Percentiles rank a stretch among this genome's conserved stretches.
Evolutionary conservation across 2,329 filamentous ascomycete genomes (phyloP).

Genomic region (Microsporum ferrugineum): DNA sequence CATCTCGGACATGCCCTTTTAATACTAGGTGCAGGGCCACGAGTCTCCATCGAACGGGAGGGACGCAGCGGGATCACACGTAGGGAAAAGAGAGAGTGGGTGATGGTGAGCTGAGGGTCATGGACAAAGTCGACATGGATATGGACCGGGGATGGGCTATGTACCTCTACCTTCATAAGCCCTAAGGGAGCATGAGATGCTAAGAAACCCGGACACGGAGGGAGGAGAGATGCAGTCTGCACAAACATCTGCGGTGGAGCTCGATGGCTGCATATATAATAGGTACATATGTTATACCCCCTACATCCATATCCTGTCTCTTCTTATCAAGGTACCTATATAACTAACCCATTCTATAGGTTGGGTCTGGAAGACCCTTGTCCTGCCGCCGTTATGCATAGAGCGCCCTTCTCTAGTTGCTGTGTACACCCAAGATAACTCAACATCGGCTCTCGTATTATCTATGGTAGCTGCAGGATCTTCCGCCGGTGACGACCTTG

Average conservation of each 20-base stretch:
- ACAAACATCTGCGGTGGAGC: slow-evolving; percentile 43
- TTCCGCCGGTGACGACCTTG: slow-evolving; percentile 44
- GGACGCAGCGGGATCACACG: no score
- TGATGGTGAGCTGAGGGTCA: no score
- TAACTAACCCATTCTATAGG: slow-evolving; percentile 21
- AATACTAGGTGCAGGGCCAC: slow-evolving; percentile 42
- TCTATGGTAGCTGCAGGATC: slow-evolving; percentile 36
- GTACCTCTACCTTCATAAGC: slow-evolving; percentile 44
- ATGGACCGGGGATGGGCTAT: no score
- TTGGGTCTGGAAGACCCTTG: slow-evolving; percentile 48
- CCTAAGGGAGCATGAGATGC: slow-evolving; percentile 42
- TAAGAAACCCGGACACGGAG: slow-evolving; percentile 48
- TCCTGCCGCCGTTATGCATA: slow-evolving; percentile 48
- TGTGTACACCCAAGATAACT: slow-evolving; percentile 10
- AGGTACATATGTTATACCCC: slow-evolving; percentile 16
- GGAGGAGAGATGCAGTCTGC: slow-evolving; percentile 38
- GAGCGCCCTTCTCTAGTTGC: slow-evolving; percentile 43
- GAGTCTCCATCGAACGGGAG: slow-evolving; percentile 22
- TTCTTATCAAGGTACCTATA: background rate
- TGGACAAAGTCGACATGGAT: no score
- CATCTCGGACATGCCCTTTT: slow-evolving; percentile 42
- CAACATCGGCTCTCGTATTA: slow-evolving; percentile 30
- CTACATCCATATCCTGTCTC: slow-evolving; percentile 45
- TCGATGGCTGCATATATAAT: slow-evolving; percentile 24
- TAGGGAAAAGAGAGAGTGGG: no score